A percentile compares a stretch with the other conserved stretches of the same genome.
Evolutionary conservation across 371 early-diverging fungal species (phyloP).

Genomic region (Conidiobolus incongruus): DNA sequence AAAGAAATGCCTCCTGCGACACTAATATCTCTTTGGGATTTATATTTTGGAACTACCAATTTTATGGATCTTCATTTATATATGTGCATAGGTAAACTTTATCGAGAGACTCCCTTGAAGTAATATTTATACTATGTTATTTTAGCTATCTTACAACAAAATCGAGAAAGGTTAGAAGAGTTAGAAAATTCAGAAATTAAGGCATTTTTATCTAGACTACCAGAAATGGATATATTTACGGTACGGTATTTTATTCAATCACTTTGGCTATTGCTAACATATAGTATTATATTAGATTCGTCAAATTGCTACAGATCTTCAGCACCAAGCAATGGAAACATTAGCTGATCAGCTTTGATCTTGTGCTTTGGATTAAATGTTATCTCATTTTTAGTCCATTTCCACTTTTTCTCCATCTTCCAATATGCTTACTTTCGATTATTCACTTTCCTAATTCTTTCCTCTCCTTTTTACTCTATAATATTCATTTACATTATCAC

Average conservation of each 20-base stretch:
- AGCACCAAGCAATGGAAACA: neutral
- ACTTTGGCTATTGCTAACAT: too few relatives aligned
- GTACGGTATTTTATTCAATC: neutral
- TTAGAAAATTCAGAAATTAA: conserved; percentile 73
- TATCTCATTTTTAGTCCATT: too few relatives aligned
- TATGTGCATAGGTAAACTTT: conserved; percentile 34
- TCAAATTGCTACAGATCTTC: neutral
- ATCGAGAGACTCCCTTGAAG: neutral
- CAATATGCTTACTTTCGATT: too few relatives aligned
- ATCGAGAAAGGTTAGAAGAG: conserved; percentile 64
- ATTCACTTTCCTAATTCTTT: too few relatives aligned
- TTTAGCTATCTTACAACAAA: conserved; percentile 13
- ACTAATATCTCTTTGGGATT: conserved; percentile 64
- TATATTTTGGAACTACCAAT: conserved; percentile 47
- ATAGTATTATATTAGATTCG: neutral
- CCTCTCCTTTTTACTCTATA: too few relatives aligned
- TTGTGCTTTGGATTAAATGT: too few relatives aligned
- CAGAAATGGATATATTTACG: conserved; percentile 1
- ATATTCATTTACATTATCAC: too few relatives aligned
- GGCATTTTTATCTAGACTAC: neutral
- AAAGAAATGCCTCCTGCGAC: conserved; percentile 59
- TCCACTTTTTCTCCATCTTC: too few relatives aligned
- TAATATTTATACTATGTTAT: conserved; percentile 7
- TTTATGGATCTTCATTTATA: conserved; percentile 54
- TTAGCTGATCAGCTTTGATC: neutral